Percentiles rank a stretch among this genome's conserved stretches.
Evolutionary conservation across 768 basidiomycete species (phyloP).

Genomic region (Russula compacta): DNA sequence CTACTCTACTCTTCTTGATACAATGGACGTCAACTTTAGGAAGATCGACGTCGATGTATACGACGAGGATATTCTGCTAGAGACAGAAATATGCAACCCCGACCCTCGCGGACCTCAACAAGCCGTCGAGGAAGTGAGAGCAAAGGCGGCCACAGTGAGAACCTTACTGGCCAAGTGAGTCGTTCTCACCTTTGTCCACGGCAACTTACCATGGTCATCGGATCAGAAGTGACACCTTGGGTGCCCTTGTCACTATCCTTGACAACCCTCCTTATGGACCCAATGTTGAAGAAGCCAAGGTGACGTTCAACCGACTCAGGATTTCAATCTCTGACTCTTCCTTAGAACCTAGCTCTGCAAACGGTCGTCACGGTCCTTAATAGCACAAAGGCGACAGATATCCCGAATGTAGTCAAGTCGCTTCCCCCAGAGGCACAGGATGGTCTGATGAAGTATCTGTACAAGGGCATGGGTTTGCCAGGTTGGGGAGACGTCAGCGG

Average conservation of each 20-base stretch:
- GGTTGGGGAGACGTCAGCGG: constrained; percentile 55
- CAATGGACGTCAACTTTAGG: constrained; percentile 56
- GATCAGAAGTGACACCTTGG: constrained; percentile 63
- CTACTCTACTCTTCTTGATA: no score
- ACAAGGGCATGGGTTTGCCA: constrained; percentile 84
- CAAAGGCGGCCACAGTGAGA: constrained; percentile 63
- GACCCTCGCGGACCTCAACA: constrained; percentile 74
- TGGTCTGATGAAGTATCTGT: constrained; percentile 94
- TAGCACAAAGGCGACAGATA: constrained; percentile 86
- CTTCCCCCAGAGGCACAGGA: constrained; percentile 74
- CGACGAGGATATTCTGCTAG: constrained; percentile 84
- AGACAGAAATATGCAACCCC: constrained; percentile 77
- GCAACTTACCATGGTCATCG: not conserved
- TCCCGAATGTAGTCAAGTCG: constrained; percentile 61
- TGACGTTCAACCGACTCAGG: constrained; percentile 26
- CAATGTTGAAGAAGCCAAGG: constrained; percentile 86
- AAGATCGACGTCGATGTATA: constrained; percentile 92
- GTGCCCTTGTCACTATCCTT: constrained; percentile 62
- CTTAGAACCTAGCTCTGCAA: constrained; percentile 67
- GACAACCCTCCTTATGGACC: constrained; percentile 85
- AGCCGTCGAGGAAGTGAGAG: constrained; percentile 67
- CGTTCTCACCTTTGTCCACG: not conserved
- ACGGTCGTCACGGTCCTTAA: constrained; percentile 84
- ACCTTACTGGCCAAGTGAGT: constrained; percentile 65
- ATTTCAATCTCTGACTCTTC: not conserved